phyloP scores from a whole-genome alignment of 2,329 filamentous ascomycete genomes.

The Epicoccum sorghinum region DNA sequence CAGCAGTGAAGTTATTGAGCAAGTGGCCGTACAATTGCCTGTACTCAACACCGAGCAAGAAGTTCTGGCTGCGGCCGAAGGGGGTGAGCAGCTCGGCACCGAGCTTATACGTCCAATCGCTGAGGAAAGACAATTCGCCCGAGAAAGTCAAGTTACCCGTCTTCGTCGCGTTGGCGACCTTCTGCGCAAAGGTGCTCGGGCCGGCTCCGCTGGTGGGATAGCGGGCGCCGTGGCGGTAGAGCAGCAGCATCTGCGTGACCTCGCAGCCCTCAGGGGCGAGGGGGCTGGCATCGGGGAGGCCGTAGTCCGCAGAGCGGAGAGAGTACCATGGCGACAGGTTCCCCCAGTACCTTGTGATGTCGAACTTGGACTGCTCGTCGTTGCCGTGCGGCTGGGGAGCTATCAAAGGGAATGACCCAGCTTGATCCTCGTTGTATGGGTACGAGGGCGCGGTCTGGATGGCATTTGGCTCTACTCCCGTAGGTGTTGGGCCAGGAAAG shows the following conservation, averaged over 20 bases:
- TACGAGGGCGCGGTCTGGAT: slow-evolving; percentile 37
- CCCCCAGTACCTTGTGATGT: slow-evolving; percentile 40
- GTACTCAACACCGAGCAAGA: slow-evolving; percentile 50
- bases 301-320: slow-evolving; percentile 35
- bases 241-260: slow-evolving; percentile 36
- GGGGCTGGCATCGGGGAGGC: slow-evolving; percentile 34
- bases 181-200: slow-evolving; percentile 33
- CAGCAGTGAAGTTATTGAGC: slow-evolving; percentile 52
- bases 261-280: slow-evolving; percentile 34
- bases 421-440: slow-evolving; percentile 34
- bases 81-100: slow-evolving; percentile 40
- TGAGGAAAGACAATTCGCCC: slow-evolving; percentile 35
- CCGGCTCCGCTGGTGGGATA: slow-evolving; percentile 38
- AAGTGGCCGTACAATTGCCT: slow-evolving; percentile 52
- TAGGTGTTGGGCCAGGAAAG: slow-evolving; percentile 39
- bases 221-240: slow-evolving; percentile 40
- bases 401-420: slow-evolving; percentile 31
- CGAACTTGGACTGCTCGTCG: slow-evolving; percentile 26
- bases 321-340: slow-evolving; percentile 41
- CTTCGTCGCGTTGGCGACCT: slow-evolving; percentile 36
- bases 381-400: slow-evolving; percentile 30
- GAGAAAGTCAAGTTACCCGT: slow-evolving; percentile 28
- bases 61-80: slow-evolving; percentile 46
- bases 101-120: slow-evolving; percentile 38
- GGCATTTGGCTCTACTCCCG: slow-evolving; percentile 35